Percentiles rank a stretch among this genome's conserved stretches.
phyloP scores from a whole-genome alignment of 345 rosid genomes.

The Corymbia maculata region DNA sequence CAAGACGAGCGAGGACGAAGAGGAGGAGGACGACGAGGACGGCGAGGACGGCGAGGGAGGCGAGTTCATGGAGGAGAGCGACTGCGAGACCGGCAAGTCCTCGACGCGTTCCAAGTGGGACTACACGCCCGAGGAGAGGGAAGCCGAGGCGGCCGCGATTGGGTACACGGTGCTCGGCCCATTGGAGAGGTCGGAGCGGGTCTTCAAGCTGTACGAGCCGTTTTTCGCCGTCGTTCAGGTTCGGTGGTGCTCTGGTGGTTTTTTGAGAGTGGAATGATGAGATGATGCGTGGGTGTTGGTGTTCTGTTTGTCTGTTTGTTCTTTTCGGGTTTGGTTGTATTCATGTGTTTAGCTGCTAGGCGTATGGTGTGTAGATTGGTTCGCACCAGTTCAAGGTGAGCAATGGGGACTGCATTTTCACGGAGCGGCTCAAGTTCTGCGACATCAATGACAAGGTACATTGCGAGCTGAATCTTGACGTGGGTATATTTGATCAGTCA shows the following conservation, averaged over 20 bases:
- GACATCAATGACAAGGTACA: constrained; percentile 86
- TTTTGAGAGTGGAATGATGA: neutral
- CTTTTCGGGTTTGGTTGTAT: neutral
- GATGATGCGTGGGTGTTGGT: neutral
- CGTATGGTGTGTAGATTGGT: constrained; percentile 44
- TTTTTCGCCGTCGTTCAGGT: constrained; percentile 94
- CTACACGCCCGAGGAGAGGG: constrained; percentile 63
- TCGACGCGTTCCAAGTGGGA: constrained; percentile 29
- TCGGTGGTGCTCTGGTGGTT: neutral
- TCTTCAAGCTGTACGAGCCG: constrained; percentile 66
- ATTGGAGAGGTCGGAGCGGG: constrained; percentile 38
- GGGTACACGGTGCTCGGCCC: constrained; percentile 81
- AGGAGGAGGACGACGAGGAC: neutral
- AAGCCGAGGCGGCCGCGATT: constrained; percentile 65
- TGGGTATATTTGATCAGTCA: fast-evolving
- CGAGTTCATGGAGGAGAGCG: constrained; percentile 3
- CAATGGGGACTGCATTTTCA: constrained; percentile 76
- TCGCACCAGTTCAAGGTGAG: constrained; percentile 96
- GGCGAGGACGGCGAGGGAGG: constrained; percentile 12
- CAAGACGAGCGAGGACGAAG: constrained; percentile 2
- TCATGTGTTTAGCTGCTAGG: neutral
- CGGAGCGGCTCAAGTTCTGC: constrained; percentile 83
- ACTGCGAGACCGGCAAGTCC: constrained; percentile 20
- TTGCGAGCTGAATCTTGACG: neutral
- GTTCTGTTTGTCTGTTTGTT: neutral